Percentiles rank a stretch among this genome's conserved stretches.
phyloP scores from a whole-genome alignment of 306 rosid genomes.

The Senna tora region DNA sequence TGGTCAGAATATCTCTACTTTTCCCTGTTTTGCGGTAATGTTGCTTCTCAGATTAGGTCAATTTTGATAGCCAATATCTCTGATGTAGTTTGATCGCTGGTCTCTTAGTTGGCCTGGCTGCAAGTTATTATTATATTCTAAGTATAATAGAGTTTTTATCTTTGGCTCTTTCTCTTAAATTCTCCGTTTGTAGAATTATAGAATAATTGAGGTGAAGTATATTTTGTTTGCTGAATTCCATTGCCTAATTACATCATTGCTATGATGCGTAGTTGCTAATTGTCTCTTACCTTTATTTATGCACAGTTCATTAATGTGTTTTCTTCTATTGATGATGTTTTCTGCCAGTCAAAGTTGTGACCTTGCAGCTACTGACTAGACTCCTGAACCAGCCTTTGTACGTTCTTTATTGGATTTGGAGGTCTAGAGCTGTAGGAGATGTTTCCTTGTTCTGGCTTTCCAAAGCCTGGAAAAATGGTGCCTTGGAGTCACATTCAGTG shows the following conservation, averaged over 20 bases:
- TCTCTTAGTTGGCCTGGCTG: neutral
- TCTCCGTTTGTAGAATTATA: neutral
- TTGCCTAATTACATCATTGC: neutral
- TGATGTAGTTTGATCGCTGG: neutral
- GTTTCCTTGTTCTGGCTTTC: neutral
- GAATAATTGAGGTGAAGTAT: neutral
- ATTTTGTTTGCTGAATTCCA: neutral
- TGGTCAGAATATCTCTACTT: neutral
- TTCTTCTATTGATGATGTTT: neutral
- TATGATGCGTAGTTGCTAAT: neutral
- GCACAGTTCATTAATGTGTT: neutral
- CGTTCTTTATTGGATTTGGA: neutral
- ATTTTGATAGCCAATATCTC: neutral
- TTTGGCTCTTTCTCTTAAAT: neutral
- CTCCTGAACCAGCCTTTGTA: neutral
- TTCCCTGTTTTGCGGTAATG: neutral
- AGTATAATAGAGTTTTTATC: neutral
- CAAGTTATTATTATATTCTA: too few species aligned
- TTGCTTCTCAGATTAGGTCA: neutral
- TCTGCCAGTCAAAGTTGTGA: neutral
- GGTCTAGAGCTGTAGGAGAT: neutral
- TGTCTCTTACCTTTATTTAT: neutral
- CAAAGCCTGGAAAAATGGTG: neutral
- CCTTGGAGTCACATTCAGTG: neutral
- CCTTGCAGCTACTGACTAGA: neutral